Evolutionary conservation across 2,329 filamentous ascomycete genomes (phyloP).

Genomic region (Exophiala mesophila): DNA sequence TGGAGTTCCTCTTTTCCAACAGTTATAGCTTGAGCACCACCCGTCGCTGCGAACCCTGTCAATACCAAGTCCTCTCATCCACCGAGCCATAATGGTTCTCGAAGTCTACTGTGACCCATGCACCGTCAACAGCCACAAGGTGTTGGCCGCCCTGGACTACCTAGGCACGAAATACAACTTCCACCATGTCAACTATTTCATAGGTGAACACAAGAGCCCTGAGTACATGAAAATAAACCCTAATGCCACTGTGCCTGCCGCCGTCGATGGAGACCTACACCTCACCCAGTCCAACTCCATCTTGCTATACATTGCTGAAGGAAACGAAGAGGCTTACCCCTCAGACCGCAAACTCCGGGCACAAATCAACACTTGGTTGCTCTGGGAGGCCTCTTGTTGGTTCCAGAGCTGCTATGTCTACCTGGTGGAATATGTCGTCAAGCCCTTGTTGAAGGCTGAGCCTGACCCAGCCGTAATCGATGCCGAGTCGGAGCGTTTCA

Average conservation of each 20-base stretch:
- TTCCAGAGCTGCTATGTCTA: conserved; percentile 40
- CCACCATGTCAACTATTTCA: conserved; percentile 38
- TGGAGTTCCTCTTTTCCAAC: no score
- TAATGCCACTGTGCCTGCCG: conserved; percentile 37
- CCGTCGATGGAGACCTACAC: conserved; percentile 35
- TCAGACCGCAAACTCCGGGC: conserved; percentile 38
- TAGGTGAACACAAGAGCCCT: conserved; percentile 35
- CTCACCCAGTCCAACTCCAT: conserved; percentile 43
- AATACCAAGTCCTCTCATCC: no score
- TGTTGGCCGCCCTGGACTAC: conserved; percentile 38
- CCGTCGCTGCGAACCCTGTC: no score
- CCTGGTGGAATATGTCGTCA: conserved; percentile 38
- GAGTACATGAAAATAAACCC: conserved; percentile 27
- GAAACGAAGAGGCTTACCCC: conserved; percentile 33
- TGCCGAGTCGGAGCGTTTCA: conserved; percentile 32
- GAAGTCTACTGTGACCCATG: conserved; percentile 37
- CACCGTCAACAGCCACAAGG: conserved; percentile 41
- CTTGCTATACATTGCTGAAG: conserved; percentile 38
- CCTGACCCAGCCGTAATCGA: conserved; percentile 36
- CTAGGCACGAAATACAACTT: conserved; percentile 34
- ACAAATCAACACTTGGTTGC: conserved; percentile 38
- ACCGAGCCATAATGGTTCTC: conserved; percentile 10
- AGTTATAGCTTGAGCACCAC: no score
- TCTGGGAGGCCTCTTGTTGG: conserved; percentile 41
- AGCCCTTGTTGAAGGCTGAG: conserved; percentile 35